Evolutionary conservation across 1,284 basidiomycete genomes (phyloP).

Genomic region (Malassezia yamatoensis): DNA sequence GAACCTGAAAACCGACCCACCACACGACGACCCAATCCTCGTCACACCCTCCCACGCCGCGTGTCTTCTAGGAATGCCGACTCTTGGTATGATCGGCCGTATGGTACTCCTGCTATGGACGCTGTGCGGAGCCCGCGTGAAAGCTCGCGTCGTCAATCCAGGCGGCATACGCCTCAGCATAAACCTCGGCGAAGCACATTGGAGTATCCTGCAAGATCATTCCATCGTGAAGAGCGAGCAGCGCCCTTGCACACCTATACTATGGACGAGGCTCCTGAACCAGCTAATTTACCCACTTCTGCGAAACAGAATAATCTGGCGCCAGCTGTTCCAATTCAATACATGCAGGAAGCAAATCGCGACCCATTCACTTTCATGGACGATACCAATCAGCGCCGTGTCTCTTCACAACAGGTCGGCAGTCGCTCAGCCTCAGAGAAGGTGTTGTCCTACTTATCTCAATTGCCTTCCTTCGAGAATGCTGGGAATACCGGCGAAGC

Average conservation of each 20-base stretch:
- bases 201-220: background rate
- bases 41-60: background rate
- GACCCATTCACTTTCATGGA: slow-evolving; percentile 1
- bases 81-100: background rate
- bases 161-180: background rate
- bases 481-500: background rate
- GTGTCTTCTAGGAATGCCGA: background rate
- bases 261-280: background rate
- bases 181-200: background rate
- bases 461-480: background rate
- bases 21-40: background rate
- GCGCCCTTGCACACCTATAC: background rate
- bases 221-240: background rate
- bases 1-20: background rate
- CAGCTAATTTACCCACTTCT: background rate
- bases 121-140: background rate
- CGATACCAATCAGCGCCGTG: background rate
- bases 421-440: background rate
- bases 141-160: background rate
- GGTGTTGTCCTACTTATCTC: slow-evolving; percentile 5
- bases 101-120: background rate
- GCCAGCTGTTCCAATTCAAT: background rate
- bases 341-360: background rate
- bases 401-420: background rate
- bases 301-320: background rate